A percentile compares a stretch with the other conserved stretches of the same genome.
phyloP scores from a whole-genome alignment of 2,329 filamentous ascomycete genomes.

The Monilinia fructicola region DNA sequence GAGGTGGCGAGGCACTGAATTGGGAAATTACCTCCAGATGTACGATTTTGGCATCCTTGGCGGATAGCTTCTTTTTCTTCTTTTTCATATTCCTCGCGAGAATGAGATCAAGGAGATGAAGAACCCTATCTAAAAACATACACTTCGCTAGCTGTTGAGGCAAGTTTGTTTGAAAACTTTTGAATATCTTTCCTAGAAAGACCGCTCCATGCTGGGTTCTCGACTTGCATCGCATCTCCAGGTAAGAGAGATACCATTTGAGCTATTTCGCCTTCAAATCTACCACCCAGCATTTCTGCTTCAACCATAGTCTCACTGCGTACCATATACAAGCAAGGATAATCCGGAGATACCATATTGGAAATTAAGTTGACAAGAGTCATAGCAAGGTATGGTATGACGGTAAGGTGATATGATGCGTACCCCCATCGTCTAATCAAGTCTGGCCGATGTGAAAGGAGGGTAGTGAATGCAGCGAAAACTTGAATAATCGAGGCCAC shows the following conservation, averaged over 20 bases:
- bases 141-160: neutral
- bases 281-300: conserved; percentile 17
- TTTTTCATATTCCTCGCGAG: too few relatives aligned
- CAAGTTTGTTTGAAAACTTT: neutral
- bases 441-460: conserved; percentile 35
- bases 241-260: neutral
- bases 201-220: conserved; percentile 8
- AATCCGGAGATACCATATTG: conserved; percentile 37
- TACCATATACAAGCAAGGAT: conserved; percentile 38
- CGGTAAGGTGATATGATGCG: conserved; percentile 39
- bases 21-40: neutral
- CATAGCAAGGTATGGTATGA: conserved; percentile 40
- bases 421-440: conserved; percentile 39
- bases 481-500: conserved; percentile 33
- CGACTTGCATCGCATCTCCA: neutral
- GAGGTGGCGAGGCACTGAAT: neutral
- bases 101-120: neutral
- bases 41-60: neutral
- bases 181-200: neutral
- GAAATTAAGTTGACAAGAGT: conserved; percentile 37
- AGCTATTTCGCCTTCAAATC: conserved; percentile 19
- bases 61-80: neutral
- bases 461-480: conserved; percentile 30
- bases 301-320: conserved; percentile 20
- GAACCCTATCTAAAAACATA: rapidly evolving